Base-by-base conservation (phyloP, 2,329 filamentous ascomycete genomes). In the Raffaelea albimanens region DNA sequence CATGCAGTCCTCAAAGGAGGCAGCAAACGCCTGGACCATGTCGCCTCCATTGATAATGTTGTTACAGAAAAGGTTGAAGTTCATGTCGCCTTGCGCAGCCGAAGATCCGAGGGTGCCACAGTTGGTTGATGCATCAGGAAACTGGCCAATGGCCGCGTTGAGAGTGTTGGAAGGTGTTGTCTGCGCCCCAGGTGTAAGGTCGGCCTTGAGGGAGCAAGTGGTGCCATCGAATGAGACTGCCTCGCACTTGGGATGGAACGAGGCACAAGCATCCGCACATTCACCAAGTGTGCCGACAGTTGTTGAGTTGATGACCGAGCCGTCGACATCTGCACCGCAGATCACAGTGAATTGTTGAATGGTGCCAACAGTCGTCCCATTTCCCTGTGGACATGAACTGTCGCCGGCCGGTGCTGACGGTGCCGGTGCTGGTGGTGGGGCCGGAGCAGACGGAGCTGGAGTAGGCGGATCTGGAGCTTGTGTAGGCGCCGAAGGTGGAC, bases 241-340 rank as follows among this genome's bases (percentile, higher is more conserved):
- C 4, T 60, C 59, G 47, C 59, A 61, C 50, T 53, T 56, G 0
- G 62, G 58, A 45, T 63, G 61, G 52, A 56, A 61, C 0, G 59
- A 57, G 1, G 59, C 55, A 48, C 58, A 62, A 1, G 59, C 42
- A 33, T 61, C 61, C 8, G 55, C 56, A 45, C 62, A 65, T 0
- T 53, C 47, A 10, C 43, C 18, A 10, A 60, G 52, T 41, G 55
- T 53, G 40, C 50, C 53, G 13, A 52, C 52, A 31, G 56, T 53
- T 9, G 51, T 42, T 4, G 44, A 48, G 48, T 55, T 44, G 18
- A 60, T 39, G 2, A 56, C 47, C 33, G 56, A 52, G 21, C 58
- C 58, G 5, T 48, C 53, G 1, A 59, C 36, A 25, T 52, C 50
- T 20, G 55, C 49, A 44, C 57, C 57, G 51, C 59, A 62, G 1